These are phyloP conservation scores for Colletotrichum coccodes DNA, from an alignment of 2,329 filamentous ascomycete genomes.

Conservation along the genomic window DNA sequence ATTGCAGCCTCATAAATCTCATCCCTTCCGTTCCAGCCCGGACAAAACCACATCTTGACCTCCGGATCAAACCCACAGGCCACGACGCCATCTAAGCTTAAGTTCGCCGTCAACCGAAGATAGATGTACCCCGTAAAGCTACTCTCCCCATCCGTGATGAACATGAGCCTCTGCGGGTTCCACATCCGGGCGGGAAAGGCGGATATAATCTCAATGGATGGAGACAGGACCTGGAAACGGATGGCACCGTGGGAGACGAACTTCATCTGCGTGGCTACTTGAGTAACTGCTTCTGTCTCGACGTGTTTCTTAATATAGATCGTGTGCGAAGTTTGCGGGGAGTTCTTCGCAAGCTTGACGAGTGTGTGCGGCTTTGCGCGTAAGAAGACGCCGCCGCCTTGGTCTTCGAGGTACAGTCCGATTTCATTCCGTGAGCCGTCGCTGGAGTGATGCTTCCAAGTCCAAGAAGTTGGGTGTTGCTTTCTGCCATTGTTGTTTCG, in stretches of 20 bases:
- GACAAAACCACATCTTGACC: background rate
- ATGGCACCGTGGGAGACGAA: background rate
- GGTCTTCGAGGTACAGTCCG: background rate
- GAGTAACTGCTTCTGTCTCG: background rate
- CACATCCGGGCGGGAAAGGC: background rate
- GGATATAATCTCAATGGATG: background rate
- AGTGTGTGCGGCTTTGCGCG: background rate
- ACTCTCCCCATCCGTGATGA: background rate
- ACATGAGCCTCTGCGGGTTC: conserved; percentile 4
- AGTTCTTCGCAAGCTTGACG: background rate
- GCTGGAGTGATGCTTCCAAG: background rate
- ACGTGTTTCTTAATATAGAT: background rate
- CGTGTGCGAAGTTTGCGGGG: background rate
- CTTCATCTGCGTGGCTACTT: background rate
- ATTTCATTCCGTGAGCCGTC: background rate
- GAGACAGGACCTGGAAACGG: background rate
- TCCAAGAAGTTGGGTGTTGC: background rate
- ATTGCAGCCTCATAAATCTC: background rate
- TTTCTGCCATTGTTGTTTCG: background rate
- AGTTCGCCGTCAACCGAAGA: background rate
- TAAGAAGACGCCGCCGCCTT: background rate
- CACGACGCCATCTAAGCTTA: background rate
- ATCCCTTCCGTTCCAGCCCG: background rate
- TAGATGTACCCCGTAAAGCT: background rate
- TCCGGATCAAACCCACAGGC: background rate